Base-by-base conservation (phyloP, 495 filamentous ascomycete species). In the Aspergillus panamensis region DNA sequence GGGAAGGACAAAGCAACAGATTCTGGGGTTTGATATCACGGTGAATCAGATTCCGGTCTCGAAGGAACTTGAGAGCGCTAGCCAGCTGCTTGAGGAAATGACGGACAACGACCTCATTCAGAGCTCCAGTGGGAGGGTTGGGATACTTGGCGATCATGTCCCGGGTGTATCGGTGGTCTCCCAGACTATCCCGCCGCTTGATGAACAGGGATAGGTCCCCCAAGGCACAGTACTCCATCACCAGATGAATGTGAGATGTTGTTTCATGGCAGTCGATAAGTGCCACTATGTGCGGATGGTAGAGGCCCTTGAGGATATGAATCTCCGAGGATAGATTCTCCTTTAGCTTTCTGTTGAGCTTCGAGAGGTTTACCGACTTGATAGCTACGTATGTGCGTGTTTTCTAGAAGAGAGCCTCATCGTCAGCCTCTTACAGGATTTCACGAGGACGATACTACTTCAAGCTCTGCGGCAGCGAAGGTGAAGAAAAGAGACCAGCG, bases 11-110 rank as follows among this genome's bases (percentile, higher is more conserved):
- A 14, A 98, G 78, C 5, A 98, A 77, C 3, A 98, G 83, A 64
- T 98, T 98, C 66, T 98, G 94, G 10, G 94, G 94, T 69, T 98
- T 98, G 65, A 98, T 90, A 65, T 98, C 94, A 39, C 94, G 91
- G 72, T 98, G 94, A 19, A 98, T 91, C 59, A 92, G 87, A 62
- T 96, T 89, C 63, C 84, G 83, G 53, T 85, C 81, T 20, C 92
- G 83, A 49, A 98, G 76, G 69, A 96, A 98, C 68, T 92, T 82
- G 49, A 98, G 80, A 16, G 94, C 93, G 69, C 92, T 96, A 8
- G 92, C 84, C 42, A 97, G 86, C 69, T 98, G 94, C 75, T 97
- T 95, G 47, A 96, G 77, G 66, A 98, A 98, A 77, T 98, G 94
- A 29, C 94, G 87, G 35, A 89, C 90, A 57, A 97, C 80, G 6